These are phyloP conservation scores for Saccharomycopsis phalli DNA, from an alignment of 1,139 yeast species.

Conservation along the genomic window DNA sequence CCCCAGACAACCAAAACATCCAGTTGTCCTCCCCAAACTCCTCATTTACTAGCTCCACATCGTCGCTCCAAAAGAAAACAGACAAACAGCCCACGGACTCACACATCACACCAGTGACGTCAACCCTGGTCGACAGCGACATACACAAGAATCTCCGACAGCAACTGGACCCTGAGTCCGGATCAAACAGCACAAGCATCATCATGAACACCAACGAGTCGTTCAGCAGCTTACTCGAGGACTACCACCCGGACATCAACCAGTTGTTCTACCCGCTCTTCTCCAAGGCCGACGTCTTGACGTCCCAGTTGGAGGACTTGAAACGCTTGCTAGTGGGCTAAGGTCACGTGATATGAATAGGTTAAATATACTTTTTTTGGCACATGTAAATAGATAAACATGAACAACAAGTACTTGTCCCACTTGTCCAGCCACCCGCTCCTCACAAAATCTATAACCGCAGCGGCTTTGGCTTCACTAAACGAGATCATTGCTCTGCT, in stretches of 20 bases:
- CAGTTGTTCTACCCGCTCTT: conserved; percentile 17
- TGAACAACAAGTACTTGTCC: conserved; percentile 30
- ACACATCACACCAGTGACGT: conserved; percentile 6
- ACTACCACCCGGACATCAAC: conserved; percentile 18
- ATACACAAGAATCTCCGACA: not conserved
- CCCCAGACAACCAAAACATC: not conserved
- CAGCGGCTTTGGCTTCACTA: conserved; percentile 46
- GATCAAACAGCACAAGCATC: not conserved
- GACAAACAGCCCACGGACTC: not conserved
- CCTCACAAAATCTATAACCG: conserved; percentile 51
- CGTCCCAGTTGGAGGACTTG: conserved; percentile 17
- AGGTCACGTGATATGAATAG: no score
- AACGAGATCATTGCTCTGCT: conserved; percentile 52
- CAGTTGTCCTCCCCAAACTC: conserved; percentile 13
- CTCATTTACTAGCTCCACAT: conserved; percentile 10
- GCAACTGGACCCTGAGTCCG: not conserved
- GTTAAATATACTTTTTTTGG: not conserved
- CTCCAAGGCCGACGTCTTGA: conserved; percentile 14
- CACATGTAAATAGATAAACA: not conserved
- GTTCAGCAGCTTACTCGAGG: conserved; percentile 16
- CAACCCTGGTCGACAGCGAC: conserved; percentile 4
- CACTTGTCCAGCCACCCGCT: conserved; percentile 43
- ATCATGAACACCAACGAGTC: conserved; percentile 7
- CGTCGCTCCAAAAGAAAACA: conserved; percentile 10
- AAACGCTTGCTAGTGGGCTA: conserved; percentile 7